Evolutionary conservation across 1,139 yeast species (phyloP), one percentile per base, ranked within the genome.

Genomic region (Zhuliangozyma blackwelliae): DNA sequence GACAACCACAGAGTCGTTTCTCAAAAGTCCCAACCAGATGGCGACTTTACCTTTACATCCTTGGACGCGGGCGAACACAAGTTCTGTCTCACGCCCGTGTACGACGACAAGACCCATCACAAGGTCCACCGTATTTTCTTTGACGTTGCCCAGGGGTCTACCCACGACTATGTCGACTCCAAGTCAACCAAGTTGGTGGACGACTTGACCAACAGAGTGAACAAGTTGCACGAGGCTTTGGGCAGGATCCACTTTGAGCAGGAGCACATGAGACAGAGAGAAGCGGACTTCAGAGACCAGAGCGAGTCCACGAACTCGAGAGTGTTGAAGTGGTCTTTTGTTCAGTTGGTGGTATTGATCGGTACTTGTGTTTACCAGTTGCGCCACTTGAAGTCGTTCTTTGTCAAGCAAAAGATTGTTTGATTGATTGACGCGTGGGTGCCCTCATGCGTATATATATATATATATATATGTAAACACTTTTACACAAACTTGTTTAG

Each of bases 351-450:
- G 27, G 76, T 71, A 10, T 68, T 71, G 59, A 55, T 68, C 29
- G 75, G 73, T 37, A 68, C 77, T 25, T 70, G 76, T 52, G 58
- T 65, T 41, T 71, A 69, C 58, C 77, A 71, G 52, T 65, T 71
- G 54, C 66, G 65, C 40, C 76, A 70, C 54, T 70, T 71, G 67
- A 70, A 69, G 68, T 52, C 72, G 32, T 71, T 71, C 63, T 71
- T 71, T 43, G 75, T 70, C 45, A 71, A 71, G 56, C 77, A 71
- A 55, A 71, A 71, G 57, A 69, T 71, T 50, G 75, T 71, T 26
- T 16, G 16, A 16, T 16, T 16, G 16, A 4, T 16, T 16, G 16
- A 16, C 3, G 16, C 4, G 16, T 3, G 16, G 16, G 16, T 16
- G 16, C 16, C 4, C 3, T 16, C 4, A 16, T 16, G 16, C 16